Base-by-base conservation (phyloP, 305 asterid genomes). In the Plantago coronopus region DNA sequence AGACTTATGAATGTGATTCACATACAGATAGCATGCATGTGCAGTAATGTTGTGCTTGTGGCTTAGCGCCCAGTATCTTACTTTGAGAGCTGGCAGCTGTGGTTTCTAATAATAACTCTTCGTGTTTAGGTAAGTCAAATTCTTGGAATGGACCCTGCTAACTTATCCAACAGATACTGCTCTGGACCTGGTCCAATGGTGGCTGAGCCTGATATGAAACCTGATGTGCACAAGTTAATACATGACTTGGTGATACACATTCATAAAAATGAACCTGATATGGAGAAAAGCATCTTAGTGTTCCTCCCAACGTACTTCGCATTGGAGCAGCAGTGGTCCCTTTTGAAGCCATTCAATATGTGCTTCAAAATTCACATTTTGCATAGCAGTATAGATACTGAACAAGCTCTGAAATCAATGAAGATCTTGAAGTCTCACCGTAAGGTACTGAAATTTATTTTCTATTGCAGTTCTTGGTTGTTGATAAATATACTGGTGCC, bases 371-470 rank as follows among this genome's bases (percentile, higher is more conserved):
- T 93, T 78, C 95, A 86, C 85, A 87, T 93, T 69, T 78, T 93
- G 75, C 98, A 93, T 77, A 68, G 97, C 34, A 83, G 97, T 76
- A 72, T 93, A 69, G 95, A 85, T 74, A 87, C 84, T 56, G 89
- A 79, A 58, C 95, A 83, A 73, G 98, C 98, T n/a, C 88, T 93
- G 46, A 80, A 78, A 63, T 82, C 98, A 16, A 89, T 89, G 97
- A 81, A 62, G 69, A 86, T 93, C 74, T 93, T 79, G 73, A 83
- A 80, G 70, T 83, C 95, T 44, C 98, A 81, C 53, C 89, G 97
- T 15, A 93, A 89, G 95, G 98, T 93, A 74, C 42, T 34, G 13
- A 10, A 34, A 9, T 34, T 34, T 34, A 58, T 51, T 31, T 54
- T 48, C 49, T 44, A 49, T 54, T 60, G 47, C 70, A 57, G 31